Conservation (phyloP, 2,329 filamentous ascomycete genomes). For the Fusarium falciforme region DNA sequence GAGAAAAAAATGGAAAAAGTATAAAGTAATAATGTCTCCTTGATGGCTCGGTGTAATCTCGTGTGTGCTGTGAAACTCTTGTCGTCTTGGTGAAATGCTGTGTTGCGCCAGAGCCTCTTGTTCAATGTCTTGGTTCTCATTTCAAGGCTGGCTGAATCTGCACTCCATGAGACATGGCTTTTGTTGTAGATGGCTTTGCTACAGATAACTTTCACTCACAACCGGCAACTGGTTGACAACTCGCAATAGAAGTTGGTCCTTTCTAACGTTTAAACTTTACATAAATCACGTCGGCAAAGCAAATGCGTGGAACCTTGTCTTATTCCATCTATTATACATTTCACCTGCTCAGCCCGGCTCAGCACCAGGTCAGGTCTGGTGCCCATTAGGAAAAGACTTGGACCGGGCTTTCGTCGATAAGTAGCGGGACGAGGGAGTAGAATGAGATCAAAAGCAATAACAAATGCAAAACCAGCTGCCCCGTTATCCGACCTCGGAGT, state of each 20-base stretch:
- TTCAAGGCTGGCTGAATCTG: background rate
- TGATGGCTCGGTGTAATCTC: background rate
- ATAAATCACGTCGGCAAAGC: background rate
- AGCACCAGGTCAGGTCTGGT: background rate
- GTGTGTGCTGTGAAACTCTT: background rate
- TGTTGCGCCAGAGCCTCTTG: background rate
- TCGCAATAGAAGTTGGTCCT: background rate
- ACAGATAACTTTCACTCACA: background rate
- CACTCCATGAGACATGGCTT: background rate
- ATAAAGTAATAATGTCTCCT: slow-evolving; percentile 22
- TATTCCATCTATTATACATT: slow-evolving; percentile 41
- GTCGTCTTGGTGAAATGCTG: background rate
- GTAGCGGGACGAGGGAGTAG: slow-evolving; percentile 18
- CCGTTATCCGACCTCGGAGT: slow-evolving; percentile 27
- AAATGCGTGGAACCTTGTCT: slow-evolving; percentile 11
- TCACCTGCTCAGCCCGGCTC: slow-evolving; percentile 1
- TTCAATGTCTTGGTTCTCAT: background rate
- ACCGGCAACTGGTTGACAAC: background rate
- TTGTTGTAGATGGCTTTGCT: background rate
- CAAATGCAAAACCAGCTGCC: slow-evolving; percentile 43
- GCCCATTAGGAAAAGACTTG: background rate
- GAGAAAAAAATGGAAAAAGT: slow-evolving; percentile 39
- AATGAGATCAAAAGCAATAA: slow-evolving; percentile 37
- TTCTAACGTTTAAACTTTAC: background rate
- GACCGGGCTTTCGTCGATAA: background rate